Evolutionary conservation across 441 rosid genomes (phyloP).

Genomic region (Flueggea neowawraea): DNA sequence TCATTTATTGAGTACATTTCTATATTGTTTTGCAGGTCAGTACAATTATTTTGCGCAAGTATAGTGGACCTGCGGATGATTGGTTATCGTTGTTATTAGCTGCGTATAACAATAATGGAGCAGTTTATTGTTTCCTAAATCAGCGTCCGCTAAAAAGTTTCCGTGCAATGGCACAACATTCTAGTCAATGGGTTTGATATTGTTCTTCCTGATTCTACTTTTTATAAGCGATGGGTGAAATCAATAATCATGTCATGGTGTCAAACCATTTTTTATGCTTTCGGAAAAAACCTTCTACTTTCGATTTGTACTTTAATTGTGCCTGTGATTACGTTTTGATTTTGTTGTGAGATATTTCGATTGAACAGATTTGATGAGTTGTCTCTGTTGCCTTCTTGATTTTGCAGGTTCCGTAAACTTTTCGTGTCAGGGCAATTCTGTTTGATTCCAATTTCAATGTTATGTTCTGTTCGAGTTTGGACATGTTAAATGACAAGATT

Average conservation of each 20-base stretch:
- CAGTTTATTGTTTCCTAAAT: constrained; percentile 35
- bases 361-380: not conserved
- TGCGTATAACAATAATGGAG: constrained; percentile 12
- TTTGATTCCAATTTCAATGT: too few species aligned
- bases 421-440: constrained; percentile 29
- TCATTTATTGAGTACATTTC: not conserved
- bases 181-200: constrained; percentile 90
- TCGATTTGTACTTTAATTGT: too few species aligned
- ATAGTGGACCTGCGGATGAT: constrained; percentile 66
- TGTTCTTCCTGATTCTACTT: constrained; percentile 3
- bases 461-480: too few species aligned
- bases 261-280: too few species aligned
- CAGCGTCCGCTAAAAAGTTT: constrained; percentile 60
- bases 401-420: constrained; percentile 77
- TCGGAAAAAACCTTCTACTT: not conserved
- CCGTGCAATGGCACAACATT: constrained; percentile 72
- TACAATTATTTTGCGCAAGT: constrained; percentile 70
- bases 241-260: too few species aligned
- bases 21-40: constrained; percentile 40
- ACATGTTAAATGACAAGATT: too few species aligned
- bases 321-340: not conserved
- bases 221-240: not conserved
- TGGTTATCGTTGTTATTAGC: constrained; percentile 52
- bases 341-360: not conserved
- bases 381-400: not conserved